Percentiles rank a stretch among this genome's conserved stretches.
These are phyloP conservation scores for Tylopilus plumbeoviolaceoides DNA, from an alignment of 768 basidiomycete genomes.

Conservation along the genomic window DNA sequence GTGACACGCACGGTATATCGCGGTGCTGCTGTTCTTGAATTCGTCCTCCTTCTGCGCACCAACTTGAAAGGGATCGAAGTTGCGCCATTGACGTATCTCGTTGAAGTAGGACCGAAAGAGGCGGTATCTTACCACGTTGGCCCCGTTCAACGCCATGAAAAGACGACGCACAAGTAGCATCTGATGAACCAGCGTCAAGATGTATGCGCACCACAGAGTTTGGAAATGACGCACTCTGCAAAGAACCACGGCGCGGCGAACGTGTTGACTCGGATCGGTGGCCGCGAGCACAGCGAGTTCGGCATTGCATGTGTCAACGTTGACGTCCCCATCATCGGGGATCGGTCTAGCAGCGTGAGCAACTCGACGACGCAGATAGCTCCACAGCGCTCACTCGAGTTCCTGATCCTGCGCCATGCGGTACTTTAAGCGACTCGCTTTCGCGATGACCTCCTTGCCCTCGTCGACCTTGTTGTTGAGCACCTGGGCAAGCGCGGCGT, in stretches of 20 bases:
- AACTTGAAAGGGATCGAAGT: conserved; percentile 89
- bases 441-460: too few species aligned
- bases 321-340: conserved; percentile 70
- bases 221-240: conserved; percentile 88
- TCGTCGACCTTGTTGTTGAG: too few species aligned
- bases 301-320: conserved; percentile 68
- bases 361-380: too few species aligned
- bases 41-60: conserved; percentile 71
- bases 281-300: conserved; percentile 54
- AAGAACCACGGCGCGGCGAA: conserved; percentile 94
- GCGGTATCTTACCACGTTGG: conserved; percentile 59
- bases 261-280: conserved; percentile 50
- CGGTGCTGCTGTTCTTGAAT: conserved; percentile 72
- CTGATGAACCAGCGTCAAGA: too few species aligned
- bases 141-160: background rate
- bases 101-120: conserved; percentile 71
- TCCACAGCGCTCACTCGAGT: too few species aligned
- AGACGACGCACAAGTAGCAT: too few species aligned
- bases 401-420: too few species aligned
- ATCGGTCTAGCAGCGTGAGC: too few species aligned
- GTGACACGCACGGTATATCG: conserved; percentile 65
- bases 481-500: conserved; percentile 18
- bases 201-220: too few species aligned
- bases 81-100: conserved; percentile 62
- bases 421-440: too few species aligned